These are phyloP conservation scores for Conidiobolus incongruus DNA, from an alignment of 371 early-diverging fungal species.

Conservation along the genomic window DNA sequence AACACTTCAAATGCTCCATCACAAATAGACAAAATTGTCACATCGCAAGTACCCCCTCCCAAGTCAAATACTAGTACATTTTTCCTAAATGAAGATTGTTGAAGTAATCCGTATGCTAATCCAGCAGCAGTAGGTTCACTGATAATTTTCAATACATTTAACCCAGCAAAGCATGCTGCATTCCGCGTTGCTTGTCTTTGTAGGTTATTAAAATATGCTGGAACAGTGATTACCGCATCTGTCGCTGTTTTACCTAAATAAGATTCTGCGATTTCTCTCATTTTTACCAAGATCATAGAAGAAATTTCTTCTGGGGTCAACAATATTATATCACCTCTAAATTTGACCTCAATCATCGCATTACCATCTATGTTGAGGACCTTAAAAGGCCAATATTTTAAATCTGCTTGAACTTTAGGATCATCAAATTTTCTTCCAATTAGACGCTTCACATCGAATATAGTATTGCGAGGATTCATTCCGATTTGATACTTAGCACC, in stretches of 20 bases:
- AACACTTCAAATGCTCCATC: conserved; percentile 71
- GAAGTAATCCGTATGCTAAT: conserved; percentile 75
- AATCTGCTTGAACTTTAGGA: conserved; percentile 54
- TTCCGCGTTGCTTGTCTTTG: conserved; percentile 97
- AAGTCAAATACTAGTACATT: conserved; percentile 90
- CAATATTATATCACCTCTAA: no score
- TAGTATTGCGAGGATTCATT: no score
- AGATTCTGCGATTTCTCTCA: conserved; percentile 93
- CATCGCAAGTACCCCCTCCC: conserved; percentile 94
- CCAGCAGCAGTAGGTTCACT: conserved; percentile 93
- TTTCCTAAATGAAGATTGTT: conserved; percentile 25
- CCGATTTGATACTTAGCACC: no score
- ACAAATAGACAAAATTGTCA: conserved; percentile 69
- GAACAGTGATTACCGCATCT: conserved; percentile 88
- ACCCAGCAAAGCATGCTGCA: conserved; percentile 52
- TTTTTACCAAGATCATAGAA: conserved; percentile 80
- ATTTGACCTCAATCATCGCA: conserved; percentile 59
- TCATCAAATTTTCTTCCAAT: conserved; percentile 86
- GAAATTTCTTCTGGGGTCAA: conserved; percentile 93
- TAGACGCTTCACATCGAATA: no score
- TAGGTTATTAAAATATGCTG: conserved; percentile 81
- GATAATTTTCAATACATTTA: conserved; percentile 59
- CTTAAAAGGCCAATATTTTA: conserved; percentile 71
- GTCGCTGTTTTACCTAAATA: conserved; percentile 74
- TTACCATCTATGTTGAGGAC: conserved; percentile 20